Evolutionary conservation across 148 eudicot species (phyloP), one percentile per base, ranked within the genome.

Genomic region (Linanthus parryae): DNA sequence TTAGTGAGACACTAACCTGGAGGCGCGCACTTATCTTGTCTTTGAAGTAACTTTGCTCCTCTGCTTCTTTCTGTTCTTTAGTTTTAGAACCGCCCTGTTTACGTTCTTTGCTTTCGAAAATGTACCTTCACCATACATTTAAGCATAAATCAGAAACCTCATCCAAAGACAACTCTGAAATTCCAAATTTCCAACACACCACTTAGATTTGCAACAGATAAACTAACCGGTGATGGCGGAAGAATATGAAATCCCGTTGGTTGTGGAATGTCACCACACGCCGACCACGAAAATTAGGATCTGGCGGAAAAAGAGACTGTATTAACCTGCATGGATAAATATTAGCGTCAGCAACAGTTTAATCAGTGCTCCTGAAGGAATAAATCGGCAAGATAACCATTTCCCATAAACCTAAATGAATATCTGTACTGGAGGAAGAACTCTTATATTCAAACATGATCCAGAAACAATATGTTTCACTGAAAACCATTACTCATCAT

Each of bases 211-310:
- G 11, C 16, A 31, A 33, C 13, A 43, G 25, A 8, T 10, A 37
- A 9, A 61, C 69, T 42, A 40, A 92, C 98, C 98, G 76, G 69
- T 92, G 98, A 72, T 92, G 98, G 42, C 98, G 94, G 67, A 92
- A 87, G 76, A 92, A 92, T 56, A 92, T 81, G 51, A 79, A 92
- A 64, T 92, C 98, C 26, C 98, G 80, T 57, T 92, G 98, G 70
- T 87, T 87, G 68, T 92, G 98, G 62, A 92, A 92, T 49, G 98
- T 87, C 34, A 84, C 98, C 47, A 87, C 98, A 55, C 98, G 73
- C 38, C 98, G 83, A 17, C 98, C 98, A 30, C 80, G 87, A 31
- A 92, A 92, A 69, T 87, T 78, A 33, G 98, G 96, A 55, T 72
- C 77, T 77, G 87, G 96, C 5, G 96, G 96, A 64, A 92, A 92